A percentile compares a stretch with the other conserved stretches of the same genome.
Evolutionary conservation across 139 green algal species (phyloP).

Genomic region (Chlorella sp.): DNA sequence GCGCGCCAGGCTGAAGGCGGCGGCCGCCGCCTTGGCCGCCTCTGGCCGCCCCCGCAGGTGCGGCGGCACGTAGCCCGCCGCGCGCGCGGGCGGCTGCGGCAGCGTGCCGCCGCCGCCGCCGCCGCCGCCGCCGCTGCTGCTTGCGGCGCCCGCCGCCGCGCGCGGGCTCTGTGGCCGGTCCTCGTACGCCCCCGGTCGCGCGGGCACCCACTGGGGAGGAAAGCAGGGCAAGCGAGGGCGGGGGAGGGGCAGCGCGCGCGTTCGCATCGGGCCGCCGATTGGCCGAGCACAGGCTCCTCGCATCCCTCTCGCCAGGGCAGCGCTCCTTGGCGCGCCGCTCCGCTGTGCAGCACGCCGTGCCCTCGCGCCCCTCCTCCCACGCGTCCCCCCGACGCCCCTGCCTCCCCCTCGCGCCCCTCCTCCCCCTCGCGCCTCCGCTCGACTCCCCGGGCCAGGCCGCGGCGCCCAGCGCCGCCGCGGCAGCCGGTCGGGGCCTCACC

Average conservation of each 20-base stretch:
- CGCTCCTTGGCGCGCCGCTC: too few relatives aligned
- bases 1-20: constrained; percentile 57
- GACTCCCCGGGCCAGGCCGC: too few relatives aligned
- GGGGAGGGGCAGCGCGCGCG: constrained; percentile 21
- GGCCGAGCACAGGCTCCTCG: too few relatives aligned
- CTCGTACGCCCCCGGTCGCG: constrained; percentile 35
- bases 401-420: too few relatives aligned
- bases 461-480: too few relatives aligned
- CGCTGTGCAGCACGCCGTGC: too few relatives aligned
- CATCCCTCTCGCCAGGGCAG: too few relatives aligned
- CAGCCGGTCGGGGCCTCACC: too few relatives aligned
- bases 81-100: constrained; percentile 18
- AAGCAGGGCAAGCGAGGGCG: background rate
- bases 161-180: constrained; percentile 71
- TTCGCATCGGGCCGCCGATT: too few relatives aligned
- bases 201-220: background rate
- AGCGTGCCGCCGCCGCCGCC: constrained; percentile 21
- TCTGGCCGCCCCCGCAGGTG: constrained; percentile 39
- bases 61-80: constrained; percentile 56
- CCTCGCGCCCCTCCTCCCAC: too few relatives aligned
- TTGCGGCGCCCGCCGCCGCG: constrained; percentile 16
- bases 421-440: too few relatives aligned
- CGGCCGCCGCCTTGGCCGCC: constrained; percentile 19
- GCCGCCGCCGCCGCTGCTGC: constrained; percentile 32
- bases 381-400: too few relatives aligned